Evolutionary conservation across 2,329 filamentous ascomycete genomes (phyloP), one percentile per base, ranked within the genome.

Genomic region (Paecilomyces fulvus): DNA sequence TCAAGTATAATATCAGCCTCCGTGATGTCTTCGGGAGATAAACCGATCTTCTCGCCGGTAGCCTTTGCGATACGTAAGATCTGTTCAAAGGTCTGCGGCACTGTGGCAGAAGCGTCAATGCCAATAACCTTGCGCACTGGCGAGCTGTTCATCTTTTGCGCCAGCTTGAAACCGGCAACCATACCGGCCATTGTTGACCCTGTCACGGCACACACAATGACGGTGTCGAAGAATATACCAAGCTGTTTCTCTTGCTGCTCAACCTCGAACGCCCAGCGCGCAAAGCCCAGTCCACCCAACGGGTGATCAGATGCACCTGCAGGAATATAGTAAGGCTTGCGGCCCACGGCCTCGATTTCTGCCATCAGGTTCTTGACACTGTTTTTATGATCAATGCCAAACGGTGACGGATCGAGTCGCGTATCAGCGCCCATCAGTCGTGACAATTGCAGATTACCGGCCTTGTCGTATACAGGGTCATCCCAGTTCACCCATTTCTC

Each of bases 151-250:
- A 61, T 71, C 65, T 70, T 77, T 70, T 86, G 77, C 2, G 80
- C 73, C 23, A 87, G 74, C 73, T 87, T 88, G 70, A 89, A 88
- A 0, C 87, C 87, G 0, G 86, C 86, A 8, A 90, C 77, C 78
- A 90, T 87, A 8, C 87, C 87, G 0, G 83, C 87, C 67, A 88
- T 79, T 1, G 87, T 89, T 5, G 80, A 84, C 3, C 87, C 87
- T 0, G 86, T 89, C 1, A 89, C 87, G 17, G 83, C 84, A 67
- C 86, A 89, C 8, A 88, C 86, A 55, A 89, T 72, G 7, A 89
- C 65, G 0, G 81, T 84, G 63, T 87, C 84, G 68, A 88, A 89
- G 68, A 86, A 86, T 10, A 87, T 65, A 0, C 83, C 84, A 25
- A 83, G 61, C 60, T 80, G 75, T 59, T 74, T 72, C 70, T 89